Base-by-base conservation (phyloP, 2,329 filamentous ascomycete genomes). In the Aureobasidium musti region DNA sequence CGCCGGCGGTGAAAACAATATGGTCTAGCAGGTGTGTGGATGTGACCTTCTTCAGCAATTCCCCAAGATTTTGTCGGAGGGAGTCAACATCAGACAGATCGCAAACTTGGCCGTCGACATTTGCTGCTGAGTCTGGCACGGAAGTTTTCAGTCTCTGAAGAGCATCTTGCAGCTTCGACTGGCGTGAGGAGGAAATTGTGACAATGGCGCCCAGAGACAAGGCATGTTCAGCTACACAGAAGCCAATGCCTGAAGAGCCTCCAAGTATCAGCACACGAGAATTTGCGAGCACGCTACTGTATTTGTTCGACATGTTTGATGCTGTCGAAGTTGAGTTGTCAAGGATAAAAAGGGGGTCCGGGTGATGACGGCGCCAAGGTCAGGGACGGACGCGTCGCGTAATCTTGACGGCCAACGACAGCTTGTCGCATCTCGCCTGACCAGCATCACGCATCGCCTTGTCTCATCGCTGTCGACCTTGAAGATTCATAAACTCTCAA, bases 1-100 rank as follows among this genome's bases (percentile, higher is more conserved):
- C 79, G 4, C 80, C 84, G 0, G 84, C 84, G 0, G 83, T 85
- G 74, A 79, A 83, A 28, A 84, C 75, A 30, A 86, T 78, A 69
- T 86, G 84, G 68, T 86, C 81, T n/a, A 84, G 67, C 14, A 74
- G 74, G 3, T 72, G 73, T 0, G 72, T 72, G 19, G 73, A 69
- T 1, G 57, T 65, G 19, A 69, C 64, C 1, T 75, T 75, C 2
- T 75, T 70, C 47, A 50, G 23, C 13, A 50, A 23, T 2, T 11
- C 5, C 23, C 30, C 47, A 8, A 50, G 47, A 8, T 50, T 50
- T 17, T 23, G 14, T 0, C 47, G 47, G 2, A 17, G 14, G 4
- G 47, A 50, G 1, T 50, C 13, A 13, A 50, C 10, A 23, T 50
- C 13, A 7, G 47, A 50, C 4, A 50, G 8, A 26, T 50, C 49